Base-by-base conservation (phyloP, 2,329 filamentous ascomycete species). In the Lachnellula suecica region DNA sequence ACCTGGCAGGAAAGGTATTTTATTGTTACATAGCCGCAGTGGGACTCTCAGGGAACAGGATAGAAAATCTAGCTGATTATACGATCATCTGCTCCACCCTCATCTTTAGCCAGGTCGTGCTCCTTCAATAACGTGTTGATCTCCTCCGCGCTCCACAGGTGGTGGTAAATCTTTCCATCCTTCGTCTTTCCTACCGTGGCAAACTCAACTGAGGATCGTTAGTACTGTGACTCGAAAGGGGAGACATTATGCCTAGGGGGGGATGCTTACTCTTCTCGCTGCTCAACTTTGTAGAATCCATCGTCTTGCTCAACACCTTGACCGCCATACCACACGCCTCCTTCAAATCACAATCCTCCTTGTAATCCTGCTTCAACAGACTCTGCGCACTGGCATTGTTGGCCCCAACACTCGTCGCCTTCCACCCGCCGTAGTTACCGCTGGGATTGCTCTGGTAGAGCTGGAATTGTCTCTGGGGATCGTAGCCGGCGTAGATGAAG, bases 221-320 rank as follows among this genome's bases (percentile, higher is more conserved):
- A 67, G 60, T 41, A 51, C 11, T 40, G 17, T 19, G 22, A 25
- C 9, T 15, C 8, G 15, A 11, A 40, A 17, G 34, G 22, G 35
- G 25, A 25, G 15, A 37, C 19, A 22, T 9, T 41, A 6, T n/a
- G n/a, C n/a, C n/a, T n/a, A n/a, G n/a, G n/a, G n/a, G n/a, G n/a
- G n/a, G n/a, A 22, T 40, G 79, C 89, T 73, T 76, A 96, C 92
- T 96, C 84, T 99, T 99, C 82, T 99, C 94, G 69, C 91, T 96
- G 79, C 91, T 97, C 69, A 99, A 76, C 81, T 97, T 99, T 49
- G 93, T 97, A 50, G 92, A 96, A 72, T 99, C 94, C 95, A 99
- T 99, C 5, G 94, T 99, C 85, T 99, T 99, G 82, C 94, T 97
- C 61, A 99, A 76, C 59, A 99, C 94, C 82, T 99, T 99, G 71